Base-by-base conservation (phyloP, 2,329 filamentous ascomycete genomes). In the Phaeosphaeriaceae sp. region DNA sequence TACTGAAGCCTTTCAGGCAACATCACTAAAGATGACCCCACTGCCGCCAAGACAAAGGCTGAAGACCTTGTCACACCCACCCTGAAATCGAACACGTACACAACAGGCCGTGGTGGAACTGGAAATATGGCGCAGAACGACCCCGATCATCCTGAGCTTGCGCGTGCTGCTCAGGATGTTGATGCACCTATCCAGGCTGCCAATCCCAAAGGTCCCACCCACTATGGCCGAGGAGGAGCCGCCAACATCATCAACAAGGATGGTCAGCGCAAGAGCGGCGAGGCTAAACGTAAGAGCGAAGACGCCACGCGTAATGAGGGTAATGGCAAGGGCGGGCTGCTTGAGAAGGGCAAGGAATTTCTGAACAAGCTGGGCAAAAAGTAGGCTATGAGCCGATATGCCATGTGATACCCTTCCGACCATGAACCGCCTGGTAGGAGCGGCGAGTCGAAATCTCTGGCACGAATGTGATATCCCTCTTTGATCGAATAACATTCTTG, bases 51-150 rank as follows among this genome's bases (percentile, higher is more conserved):
- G 40, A 58, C 70, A 39, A 66, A 69, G 40, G 56, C 72, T 49
- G 76, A 83, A 56, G 89, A 93, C 66, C 84, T 96, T 56, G 78
- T 87, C 64, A 96, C 92, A 1, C 92, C 92, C 1, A 88, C 85
- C 11, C 84, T 97, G 69, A 96, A 95, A 77, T 83, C 83, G 38
- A 77, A 88, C n/a, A 80, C 90, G 58, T 92, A 93, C 68, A 96
- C 92, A 16, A 97, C 92, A 3, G 92, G 92, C 48, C 89, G 92
- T 42, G 92, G 92, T 47, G 92, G 92, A 53, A 87, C 84, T 4
- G 92, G 92, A 52, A 96, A 96, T 78, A 96, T 96, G 88, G 86
- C 88, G 39, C 87, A 87, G 68, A 85, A 84, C 55, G 87, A 94
- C 63, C 85, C 87, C 3, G 76, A 80, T 34, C 85, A 77, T 55